Evolutionary conservation across 345 rosid genomes (phyloP), one percentile per base, ranked within the genome.

Genomic region (Hibiscus trionum): DNA sequence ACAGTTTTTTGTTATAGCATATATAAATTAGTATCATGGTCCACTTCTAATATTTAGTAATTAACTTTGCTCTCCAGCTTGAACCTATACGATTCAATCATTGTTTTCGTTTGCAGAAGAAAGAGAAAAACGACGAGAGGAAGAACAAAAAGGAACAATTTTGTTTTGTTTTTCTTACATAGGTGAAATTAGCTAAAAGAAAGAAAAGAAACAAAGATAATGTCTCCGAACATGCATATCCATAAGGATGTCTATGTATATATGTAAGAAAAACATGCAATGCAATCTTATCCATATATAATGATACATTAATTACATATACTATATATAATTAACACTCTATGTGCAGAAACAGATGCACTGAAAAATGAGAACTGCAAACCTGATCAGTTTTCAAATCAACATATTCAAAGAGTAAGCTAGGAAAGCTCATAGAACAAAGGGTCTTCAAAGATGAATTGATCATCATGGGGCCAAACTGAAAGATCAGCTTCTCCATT

Each of bases 361-460:
- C 59, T 73, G 61, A 50, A 70, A 74, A 65, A 50, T 56, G 29
- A 56, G 61, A 56, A 56, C 12, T 8, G 61, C 61, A 56, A 56
- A 21, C 61, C 61, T 56, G 27, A 21, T 21, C 24, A 56, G 60
- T 8, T 56, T 21, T 56, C 17, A 50, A 50, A 50, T 15, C 17
- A 50, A 50, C 56, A 15, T 50, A 16, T 16, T 50, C 53, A 49
- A 49, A 14, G 5, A 50, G 9, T 50, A 5, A 47, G 81, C 74
- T 79, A 83, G 53, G 82, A 70, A 77, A 80, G 77, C 72, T 83
- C 86, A 66, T 78, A 73, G 73, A 85, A 88, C 26, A 86, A 74
- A 69, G 85, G 81, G 46, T 88, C 84, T 47, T 88, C 87, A 21
- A 88, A 84, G 69, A 84, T 62, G 10, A 84, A 72, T 9, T 49